phyloP scores from a whole-genome alignment of 2,329 filamentous ascomycete species.

The Davidsoniella virescens region DNA sequence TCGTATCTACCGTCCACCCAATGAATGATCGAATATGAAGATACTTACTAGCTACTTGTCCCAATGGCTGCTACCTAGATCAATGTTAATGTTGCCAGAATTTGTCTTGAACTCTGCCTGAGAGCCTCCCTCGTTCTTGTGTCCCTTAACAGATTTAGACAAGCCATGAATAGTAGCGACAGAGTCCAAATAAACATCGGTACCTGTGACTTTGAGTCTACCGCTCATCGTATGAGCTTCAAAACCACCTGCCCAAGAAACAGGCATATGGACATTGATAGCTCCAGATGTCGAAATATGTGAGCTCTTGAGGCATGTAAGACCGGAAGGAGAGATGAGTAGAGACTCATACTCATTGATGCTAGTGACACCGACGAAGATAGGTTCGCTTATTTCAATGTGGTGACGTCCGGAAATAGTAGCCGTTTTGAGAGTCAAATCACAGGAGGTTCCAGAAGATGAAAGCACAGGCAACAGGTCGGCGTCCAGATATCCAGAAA shows the following conservation, averaged over 20 bases:
- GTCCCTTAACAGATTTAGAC: not conserved
- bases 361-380: not conserved
- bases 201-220: not conserved
- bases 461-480: not conserved
- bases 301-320: constrained; percentile 4
- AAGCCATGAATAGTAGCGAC: not conserved
- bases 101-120: not conserved
- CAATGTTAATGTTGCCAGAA: constrained; percentile 1
- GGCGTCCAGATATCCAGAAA: not conserved
- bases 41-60: too few relatives aligned
- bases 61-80: not conserved
- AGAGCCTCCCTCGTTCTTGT: not conserved
- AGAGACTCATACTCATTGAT: not conserved
- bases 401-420: not conserved
- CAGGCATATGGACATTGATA: not conserved
- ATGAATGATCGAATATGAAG: too few relatives aligned
- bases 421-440: not conserved
- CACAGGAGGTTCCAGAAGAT: not conserved
- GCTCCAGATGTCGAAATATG: constrained; percentile 1
- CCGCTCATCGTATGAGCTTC: not conserved
- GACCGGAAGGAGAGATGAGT: not conserved
- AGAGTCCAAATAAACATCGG: not conserved
- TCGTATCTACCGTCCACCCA: too few relatives aligned
- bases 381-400: not conserved
- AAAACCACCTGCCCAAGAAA: constrained; percentile 1